Evolutionary conservation across 2,329 filamentous ascomycete species (phyloP), one percentile per base, ranked within the genome.

Genomic region (Endothia cerciana): DNA sequence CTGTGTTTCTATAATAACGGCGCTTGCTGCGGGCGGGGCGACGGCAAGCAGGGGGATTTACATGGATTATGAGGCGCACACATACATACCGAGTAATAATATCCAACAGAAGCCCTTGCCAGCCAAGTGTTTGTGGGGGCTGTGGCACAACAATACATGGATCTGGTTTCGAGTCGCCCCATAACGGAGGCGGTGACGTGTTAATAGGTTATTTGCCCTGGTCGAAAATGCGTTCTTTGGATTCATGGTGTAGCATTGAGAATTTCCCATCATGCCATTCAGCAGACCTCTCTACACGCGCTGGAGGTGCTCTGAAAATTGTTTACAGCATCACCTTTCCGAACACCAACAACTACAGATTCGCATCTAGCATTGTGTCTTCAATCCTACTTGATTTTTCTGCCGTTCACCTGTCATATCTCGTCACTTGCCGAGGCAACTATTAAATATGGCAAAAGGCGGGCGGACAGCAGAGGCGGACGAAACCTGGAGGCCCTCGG

Each of bases 141-240:
- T 6, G 51, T 65, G 65, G 10, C 57, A 64, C 38, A 15, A 47
- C 41, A 33, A 49, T 41, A 53, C 38, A 53, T 66, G 57, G 62
- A 59, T 59, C 60, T 33, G 43, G 49, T 57, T 65, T 63, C 60
- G 53, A 55, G 45, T 53, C 36, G 58, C 53, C 62, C 58, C 62
- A 40, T 45, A 59, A 57, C 56, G 36, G 58, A 59, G 58, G 43
- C 51, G 36, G 62, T 65, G 65, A 65, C 65, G 62, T 67, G 62
- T 61, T 45, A 56, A 22, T 25, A 49, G 10, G 45, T 49, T 30
- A 51, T 60, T 15, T 30, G 49, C 36, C 45, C 36, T 49, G 41
- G 40, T 49, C 47, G 19, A 40, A 28, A 25, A 63, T 25, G n/a
- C 4, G 10, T 22, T 41, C 36, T 49, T 11, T 25, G 22, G 19